A percentile compares a stretch with the other conserved stretches of the same genome.
phyloP scores from a whole-genome alignment of 2,329 filamentous ascomycete species.

The Aquanectria penicillioides region DNA sequence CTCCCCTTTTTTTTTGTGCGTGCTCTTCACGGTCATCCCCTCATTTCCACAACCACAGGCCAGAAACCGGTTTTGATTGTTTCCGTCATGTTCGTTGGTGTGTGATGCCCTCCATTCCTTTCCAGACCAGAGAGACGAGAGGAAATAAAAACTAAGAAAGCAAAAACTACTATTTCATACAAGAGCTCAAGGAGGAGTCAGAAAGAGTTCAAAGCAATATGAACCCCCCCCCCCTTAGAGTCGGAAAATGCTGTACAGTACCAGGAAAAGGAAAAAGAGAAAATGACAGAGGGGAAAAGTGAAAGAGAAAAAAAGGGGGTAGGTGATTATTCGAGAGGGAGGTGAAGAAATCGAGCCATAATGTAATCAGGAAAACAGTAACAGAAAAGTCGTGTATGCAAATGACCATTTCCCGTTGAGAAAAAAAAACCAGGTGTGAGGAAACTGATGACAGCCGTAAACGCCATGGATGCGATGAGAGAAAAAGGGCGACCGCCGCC shows the following conservation, averaged over 20 bases:
- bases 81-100: conserved; percentile 2
- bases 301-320: neutral
- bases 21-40: conserved; percentile 5
- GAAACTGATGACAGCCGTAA: conserved; percentile 15
- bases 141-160: neutral
- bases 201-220: too few species aligned
- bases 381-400: conserved; percentile 12
- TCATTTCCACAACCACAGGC: conserved; percentile 1
- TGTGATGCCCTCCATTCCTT: conserved; percentile 6
- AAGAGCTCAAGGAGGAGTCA: neutral
- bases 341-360: neutral
- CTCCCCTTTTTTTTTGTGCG: neutral
- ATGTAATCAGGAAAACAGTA: conserved; percentile 13
- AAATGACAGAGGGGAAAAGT: neutral
- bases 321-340: conserved; percentile 7
- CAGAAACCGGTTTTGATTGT: conserved; percentile 12
- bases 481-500: neutral
- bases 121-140: neutral
- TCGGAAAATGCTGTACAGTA: conserved; percentile 15
- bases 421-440: neutral
- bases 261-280: neutral
- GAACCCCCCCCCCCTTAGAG: neutral
- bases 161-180: conserved; percentile 15
- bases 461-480: conserved; percentile 19
- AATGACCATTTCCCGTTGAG: neutral